Conservation (phyloP, 163 green algal genomes). For the Chloromonas sp. region DNA sequence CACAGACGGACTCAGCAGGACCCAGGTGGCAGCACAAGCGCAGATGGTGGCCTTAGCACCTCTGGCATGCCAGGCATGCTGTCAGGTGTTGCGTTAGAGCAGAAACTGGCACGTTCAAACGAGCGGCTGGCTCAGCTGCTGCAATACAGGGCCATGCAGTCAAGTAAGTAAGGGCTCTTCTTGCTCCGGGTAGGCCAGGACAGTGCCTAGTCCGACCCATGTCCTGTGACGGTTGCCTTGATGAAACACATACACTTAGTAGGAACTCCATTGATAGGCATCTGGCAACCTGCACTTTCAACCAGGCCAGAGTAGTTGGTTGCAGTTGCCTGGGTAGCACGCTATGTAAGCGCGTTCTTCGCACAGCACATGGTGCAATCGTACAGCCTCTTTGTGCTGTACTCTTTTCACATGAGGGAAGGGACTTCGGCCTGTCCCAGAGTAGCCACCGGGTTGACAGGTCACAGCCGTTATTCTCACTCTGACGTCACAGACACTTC, state of each 20-base stretch:
- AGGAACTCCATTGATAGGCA: not conserved
- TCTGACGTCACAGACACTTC: no score
- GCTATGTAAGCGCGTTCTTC: no score
- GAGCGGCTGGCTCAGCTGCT: not conserved
- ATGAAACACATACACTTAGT: not conserved
- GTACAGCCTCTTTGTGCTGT: no score
- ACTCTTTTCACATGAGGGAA: no score
- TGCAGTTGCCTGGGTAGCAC: no score
- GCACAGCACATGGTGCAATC: no score
- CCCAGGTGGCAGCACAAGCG: not conserved
- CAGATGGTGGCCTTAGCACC: not conserved
- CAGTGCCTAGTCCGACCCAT: not conserved
- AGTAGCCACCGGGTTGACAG: no score
- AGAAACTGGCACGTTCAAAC: not conserved
- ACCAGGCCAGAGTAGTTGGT: not conserved
- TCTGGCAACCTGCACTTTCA: not conserved
- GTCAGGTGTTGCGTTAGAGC: not conserved
- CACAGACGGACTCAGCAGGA: not conserved
- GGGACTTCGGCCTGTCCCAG: no score
- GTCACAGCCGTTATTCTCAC: no score
- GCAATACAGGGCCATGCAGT: not conserved
- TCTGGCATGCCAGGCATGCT: not conserved
- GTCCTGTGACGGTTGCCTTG: not conserved
- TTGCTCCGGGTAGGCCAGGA: not conserved
- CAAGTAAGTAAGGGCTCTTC: not conserved